Base-by-base conservation (phyloP, 108 stramenopile genomes). In the Skeletonema marinoi region DNA sequence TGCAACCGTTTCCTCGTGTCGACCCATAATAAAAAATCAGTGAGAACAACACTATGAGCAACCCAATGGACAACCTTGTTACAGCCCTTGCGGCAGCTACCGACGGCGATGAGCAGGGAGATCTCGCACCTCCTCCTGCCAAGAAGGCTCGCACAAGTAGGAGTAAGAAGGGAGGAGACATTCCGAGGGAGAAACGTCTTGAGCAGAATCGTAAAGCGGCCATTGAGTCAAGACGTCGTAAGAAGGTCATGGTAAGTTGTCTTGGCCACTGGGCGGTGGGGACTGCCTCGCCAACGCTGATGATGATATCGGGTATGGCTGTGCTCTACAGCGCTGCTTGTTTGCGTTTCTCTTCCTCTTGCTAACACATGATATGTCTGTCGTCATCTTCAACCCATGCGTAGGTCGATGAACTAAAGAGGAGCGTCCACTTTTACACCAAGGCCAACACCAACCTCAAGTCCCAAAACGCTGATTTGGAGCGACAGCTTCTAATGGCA, bases 151-250 rank as follows among this genome's bases (percentile, higher is more conserved):
- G 51, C 1, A 58, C 11, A 0, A 3, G 32, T 3, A 50, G 46
- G 14, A 42, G 7, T 6, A 33, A 30, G 32, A 56, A 74, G 9
- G 67, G 25, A 60, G 63, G 48, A 4, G 11, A 32, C 14, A 60
- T 86, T 46, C 81, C 54, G 4, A 7, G 88, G n/a, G 88, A 88
- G 65, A 88, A 89, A 58, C 88, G 95, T 11, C 82, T 93, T 21
- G 92, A 91, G 60, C 93, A 92, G 63, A 96, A 96, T 74, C 84
- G 95, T 2, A 90, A 89, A 74, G 93, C 93, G 29, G 95, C 95
- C 14, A 75, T 86, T 39, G 95, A 96, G 64, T 90, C 89, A 1
- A 83, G 95, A 2, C 73, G 90, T 6, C 81, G 95, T 46, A 96
- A 96, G 84, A 93, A 93, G 82, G 80, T 86, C 30, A 90, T 92